A percentile compares a stretch with the other conserved stretches of the same genome.
These are phyloP conservation scores for Marchantia polymorpha DNA, from an alignment of 225 moss, liverwort and hornwort genomes.

Conservation along the genomic window DNA sequence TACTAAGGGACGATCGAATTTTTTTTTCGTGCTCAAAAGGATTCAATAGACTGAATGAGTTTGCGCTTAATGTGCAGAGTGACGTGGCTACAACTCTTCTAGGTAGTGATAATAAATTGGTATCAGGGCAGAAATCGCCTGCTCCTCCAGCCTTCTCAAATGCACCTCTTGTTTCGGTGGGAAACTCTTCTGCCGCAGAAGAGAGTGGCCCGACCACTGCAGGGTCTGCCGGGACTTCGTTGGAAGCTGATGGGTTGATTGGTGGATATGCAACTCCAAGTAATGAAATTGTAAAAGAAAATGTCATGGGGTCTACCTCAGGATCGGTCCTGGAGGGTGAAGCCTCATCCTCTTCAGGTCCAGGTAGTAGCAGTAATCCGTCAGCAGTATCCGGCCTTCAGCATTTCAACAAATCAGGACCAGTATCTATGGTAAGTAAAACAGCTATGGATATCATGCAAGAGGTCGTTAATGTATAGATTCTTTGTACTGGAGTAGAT, in stretches of 20 bases:
- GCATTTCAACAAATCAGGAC: constrained; percentile 48
- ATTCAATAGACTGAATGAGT: background rate
- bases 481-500: background rate
- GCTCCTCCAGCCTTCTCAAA: constrained; percentile 70
- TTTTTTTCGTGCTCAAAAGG: too few species aligned
- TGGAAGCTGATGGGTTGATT: constrained; percentile 19
- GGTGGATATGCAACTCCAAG: constrained; percentile 23
- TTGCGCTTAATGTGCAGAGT: constrained; percentile 50
- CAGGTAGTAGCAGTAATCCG: constrained; percentile 42
- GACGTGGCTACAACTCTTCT: constrained; percentile 67
- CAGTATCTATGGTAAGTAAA: constrained; percentile 52
- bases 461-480: background rate
- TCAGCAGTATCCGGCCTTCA: constrained; percentile 57
- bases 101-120: constrained; percentile 48
- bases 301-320: constrained; percentile 12
- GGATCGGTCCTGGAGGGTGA: constrained; percentile 35
- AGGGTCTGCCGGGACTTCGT: constrained; percentile 17
- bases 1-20: too few species aligned
- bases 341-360: constrained; percentile 33
- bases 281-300: constrained; percentile 25
- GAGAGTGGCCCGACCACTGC: constrained; percentile 31
- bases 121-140: constrained; percentile 42
- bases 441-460: background rate
- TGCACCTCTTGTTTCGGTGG: constrained; percentile 54
- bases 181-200: constrained; percentile 34